A percentile compares a stretch with the other conserved stretches of the same genome.
phyloP scores from a whole-genome alignment of 177 flowering plant genomes.

The Vitis hybrid region DNA sequence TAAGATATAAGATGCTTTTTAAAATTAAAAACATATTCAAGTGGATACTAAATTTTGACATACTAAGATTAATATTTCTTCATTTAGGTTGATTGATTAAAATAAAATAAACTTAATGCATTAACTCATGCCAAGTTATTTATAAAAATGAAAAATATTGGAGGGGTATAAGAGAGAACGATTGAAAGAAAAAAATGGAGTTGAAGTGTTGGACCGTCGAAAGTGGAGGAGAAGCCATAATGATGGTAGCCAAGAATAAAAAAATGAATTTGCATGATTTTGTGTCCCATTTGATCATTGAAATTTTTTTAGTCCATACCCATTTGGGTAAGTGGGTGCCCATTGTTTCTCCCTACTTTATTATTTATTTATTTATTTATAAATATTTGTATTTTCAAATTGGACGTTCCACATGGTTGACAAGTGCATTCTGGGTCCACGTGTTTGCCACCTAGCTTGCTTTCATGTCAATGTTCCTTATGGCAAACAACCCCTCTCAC shows the following conservation, averaged over 20 bases:
- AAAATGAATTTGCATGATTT: slow-evolving; percentile 7
- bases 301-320: slow-evolving; percentile 34
- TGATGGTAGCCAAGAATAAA: slow-evolving; percentile 16
- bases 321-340: slow-evolving; percentile 40
- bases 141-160: too few relatives aligned
- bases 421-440: slow-evolving; percentile 11
- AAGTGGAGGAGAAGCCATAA: slow-evolving; percentile 25
- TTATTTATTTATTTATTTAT: not conserved
- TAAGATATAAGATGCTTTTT: too few relatives aligned
- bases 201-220: slow-evolving; percentile 8
- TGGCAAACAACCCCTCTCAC: slow-evolving; percentile 10
- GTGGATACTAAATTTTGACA: too few relatives aligned
- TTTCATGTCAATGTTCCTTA: not conserved
- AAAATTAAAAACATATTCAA: too few relatives aligned
- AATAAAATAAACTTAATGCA: too few relatives aligned
- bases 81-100: too few relatives aligned
- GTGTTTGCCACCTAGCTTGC: slow-evolving; percentile 18
- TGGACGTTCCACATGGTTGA: not conserved
- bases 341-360: too few relatives aligned
- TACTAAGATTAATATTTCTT: too few relatives aligned
- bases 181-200: too few relatives aligned
- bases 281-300: slow-evolving; percentile 2
- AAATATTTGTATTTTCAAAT: not conserved
- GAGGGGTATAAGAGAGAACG: too few relatives aligned
- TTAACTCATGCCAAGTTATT: too few relatives aligned